Evolutionary conservation across 495 filamentous ascomycete genomes (phyloP), one percentile per base, ranked within the genome.

Genomic region (Hypoxylon cercidicola): DNA sequence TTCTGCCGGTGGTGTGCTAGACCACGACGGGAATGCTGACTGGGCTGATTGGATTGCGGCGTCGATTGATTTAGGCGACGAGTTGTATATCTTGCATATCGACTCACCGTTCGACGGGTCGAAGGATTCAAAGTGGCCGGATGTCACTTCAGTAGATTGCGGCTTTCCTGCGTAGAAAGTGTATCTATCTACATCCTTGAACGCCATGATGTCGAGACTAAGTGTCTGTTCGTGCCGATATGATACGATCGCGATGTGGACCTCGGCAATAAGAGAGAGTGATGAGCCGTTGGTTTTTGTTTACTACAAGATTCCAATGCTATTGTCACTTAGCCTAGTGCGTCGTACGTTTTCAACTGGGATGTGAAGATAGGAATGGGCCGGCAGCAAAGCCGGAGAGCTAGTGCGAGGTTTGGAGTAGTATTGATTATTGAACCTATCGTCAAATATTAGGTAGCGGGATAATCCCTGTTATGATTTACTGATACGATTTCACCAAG

Each of bases 161-260:
- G 76, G 69, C 64, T 84, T 81, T 68, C 90, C 90, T 62, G 87
- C 81, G 75, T 88, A 91, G 78, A 88, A 92, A 62, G 90, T 83
- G 66, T 86, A 82, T 63, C 82, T 87, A 20, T 82, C 77, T 64
- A 78, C 71, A 69, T 81, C 81, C 68, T 63, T 55, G 35, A 77
- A 69, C 55, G 72, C 60, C 82, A 86, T 85, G 28, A 19, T 75
- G 68, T 23, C 19, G 67, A 58, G 11, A 23, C 60, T 48, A 15
- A 55, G 43, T 45, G 16, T 34, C 4, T 48, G 9, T 16, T 30
- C 9, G 13, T 41, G 8, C 13, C 4, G 2, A 13, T 15, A 8
- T 8, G 15, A 41, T 41, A n/a, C 3, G 13, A 41, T 41, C 8
- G 5, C n/a, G 5, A 16, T 15, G 39, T 41, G 39, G 39, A 41